These are phyloP conservation scores for Ophiocytium majus DNA, from an alignment of 352 stramenopile species.

Conservation along the genomic window DNA sequence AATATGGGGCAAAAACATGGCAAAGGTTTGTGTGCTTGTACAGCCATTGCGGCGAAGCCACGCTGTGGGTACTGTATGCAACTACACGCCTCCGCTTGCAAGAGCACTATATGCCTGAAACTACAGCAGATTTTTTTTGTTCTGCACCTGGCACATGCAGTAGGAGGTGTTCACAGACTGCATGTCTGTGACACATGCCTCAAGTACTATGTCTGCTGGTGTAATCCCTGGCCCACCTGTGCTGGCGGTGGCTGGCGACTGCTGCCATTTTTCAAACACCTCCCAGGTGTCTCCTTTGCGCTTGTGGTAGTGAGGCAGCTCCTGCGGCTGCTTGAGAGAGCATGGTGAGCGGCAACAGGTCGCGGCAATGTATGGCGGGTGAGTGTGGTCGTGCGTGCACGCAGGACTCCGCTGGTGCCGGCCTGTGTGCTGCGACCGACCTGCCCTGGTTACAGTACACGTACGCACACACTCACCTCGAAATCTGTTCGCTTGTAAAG, in stretches of 20 bases:
- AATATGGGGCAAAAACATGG: conserved; percentile 13
- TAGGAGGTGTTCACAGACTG: no score
- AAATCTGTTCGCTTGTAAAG: not conserved
- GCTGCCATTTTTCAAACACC: conserved; percentile 36
- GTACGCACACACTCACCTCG: conserved; percentile 7
- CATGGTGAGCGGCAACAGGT: conserved; percentile 26
- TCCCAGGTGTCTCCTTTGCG: conserved; percentile 14
- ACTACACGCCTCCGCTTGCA: not conserved
- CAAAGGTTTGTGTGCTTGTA: conserved; percentile 11
- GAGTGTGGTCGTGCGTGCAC: not conserved
- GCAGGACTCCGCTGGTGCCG: not conserved
- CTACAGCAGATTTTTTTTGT: no score
- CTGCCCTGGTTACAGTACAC: not conserved
- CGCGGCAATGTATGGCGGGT: not conserved
- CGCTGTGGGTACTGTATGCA: not conserved
- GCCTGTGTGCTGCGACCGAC: no score
- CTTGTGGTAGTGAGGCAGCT: conserved; percentile 51
- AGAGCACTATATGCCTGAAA: no score
- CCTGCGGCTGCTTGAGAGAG: conserved; percentile 25
- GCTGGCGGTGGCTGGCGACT: not conserved
- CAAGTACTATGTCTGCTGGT: no score
- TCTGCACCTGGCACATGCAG: no score
- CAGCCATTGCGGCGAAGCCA: not conserved
- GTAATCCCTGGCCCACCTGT: no score
- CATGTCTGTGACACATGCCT: no score